Percentiles rank a stretch among this genome's conserved stretches.
These are phyloP conservation scores for Podospora comata DNA, from an alignment of 495 filamentous ascomycete genomes.

Conservation along the genomic window DNA sequence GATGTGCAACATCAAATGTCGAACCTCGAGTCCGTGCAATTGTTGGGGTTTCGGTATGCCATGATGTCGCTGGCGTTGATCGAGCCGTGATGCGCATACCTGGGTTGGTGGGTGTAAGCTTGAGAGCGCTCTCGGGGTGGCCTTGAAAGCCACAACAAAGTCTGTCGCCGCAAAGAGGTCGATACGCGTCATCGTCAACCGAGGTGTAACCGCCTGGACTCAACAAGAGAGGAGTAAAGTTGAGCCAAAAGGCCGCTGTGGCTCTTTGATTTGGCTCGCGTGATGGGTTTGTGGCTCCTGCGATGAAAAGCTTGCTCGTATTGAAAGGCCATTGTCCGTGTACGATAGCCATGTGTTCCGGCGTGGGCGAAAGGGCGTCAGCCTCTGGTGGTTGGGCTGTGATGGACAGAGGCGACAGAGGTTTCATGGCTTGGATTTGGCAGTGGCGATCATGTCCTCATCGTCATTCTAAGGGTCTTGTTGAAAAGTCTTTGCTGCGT, in stretches of 20 bases:
- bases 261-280: not conserved
- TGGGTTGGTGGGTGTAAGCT: not conserved
- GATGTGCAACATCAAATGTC: not conserved
- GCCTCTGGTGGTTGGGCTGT: not conserved
- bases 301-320: not conserved
- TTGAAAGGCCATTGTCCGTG: not conserved
- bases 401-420: not conserved
- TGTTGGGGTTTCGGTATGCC: not conserved
- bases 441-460: slow-evolving; percentile 8
- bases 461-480: not conserved
- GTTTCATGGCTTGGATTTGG: slow-evolving; percentile 4
- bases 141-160: not conserved
- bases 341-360: not conserved
- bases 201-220: not conserved
- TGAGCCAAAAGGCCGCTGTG: not conserved
- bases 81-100: not conserved
- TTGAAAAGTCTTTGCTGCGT: not conserved
- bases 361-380: not conserved
- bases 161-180: not conserved
- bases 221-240: not conserved
- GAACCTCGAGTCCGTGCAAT: not conserved
- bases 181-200: not conserved
- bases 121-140: not conserved
- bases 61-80: not conserved
- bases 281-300: not conserved